Evolutionary conservation across 2,329 filamentous ascomycete species (phyloP), one percentile per base, ranked within the genome.

Genomic region (Zalaria obscura): DNA sequence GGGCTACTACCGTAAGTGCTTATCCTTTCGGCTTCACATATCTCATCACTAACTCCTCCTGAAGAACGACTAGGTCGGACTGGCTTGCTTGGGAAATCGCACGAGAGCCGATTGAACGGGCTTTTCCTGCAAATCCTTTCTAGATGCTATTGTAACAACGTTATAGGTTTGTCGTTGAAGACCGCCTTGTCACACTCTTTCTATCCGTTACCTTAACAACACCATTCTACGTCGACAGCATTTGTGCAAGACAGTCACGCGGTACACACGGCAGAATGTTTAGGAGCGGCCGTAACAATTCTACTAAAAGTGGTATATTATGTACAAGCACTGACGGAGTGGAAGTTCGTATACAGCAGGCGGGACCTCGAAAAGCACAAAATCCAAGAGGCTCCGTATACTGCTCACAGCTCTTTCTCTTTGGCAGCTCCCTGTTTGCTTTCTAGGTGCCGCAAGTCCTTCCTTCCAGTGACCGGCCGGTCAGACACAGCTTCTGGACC

Each of bases 61-160:
- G 18, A 18, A 91, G 84, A 53, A 98, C 91, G 41, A 96, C 91
- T 45, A 79, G 86, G 58, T 94, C 87, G 50, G 91, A 98, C 62
- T 98, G 91, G 91, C 68, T 98, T 54, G 89, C 89, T 43, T 98
- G 91, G 91, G 91, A 98, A 61, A 70, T 72, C 11, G 77, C 83
- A 58, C 73, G 83, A 55, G 70, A 77, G 49, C 73, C 80, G 10
- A 52, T 82, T 47, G 82, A 88, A 57, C 65, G 70, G 47, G 78
- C 80, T 11, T 55, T 57, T 40, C 50, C 54, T 34, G 54, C 47
- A 44, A 52, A 31, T 11, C 10, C 39, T 18, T 18, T 18, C 18
- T 18, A 18, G 18, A 18, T 18, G 18, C 18, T 18, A 18, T 18
- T 18, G 18, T 18, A 18, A 18, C 18, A 18, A 18, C 18, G 18